Evolutionary conservation across 768 basidiomycete species (phyloP).

Genomic region (Kwoniella shandongensis): DNA sequence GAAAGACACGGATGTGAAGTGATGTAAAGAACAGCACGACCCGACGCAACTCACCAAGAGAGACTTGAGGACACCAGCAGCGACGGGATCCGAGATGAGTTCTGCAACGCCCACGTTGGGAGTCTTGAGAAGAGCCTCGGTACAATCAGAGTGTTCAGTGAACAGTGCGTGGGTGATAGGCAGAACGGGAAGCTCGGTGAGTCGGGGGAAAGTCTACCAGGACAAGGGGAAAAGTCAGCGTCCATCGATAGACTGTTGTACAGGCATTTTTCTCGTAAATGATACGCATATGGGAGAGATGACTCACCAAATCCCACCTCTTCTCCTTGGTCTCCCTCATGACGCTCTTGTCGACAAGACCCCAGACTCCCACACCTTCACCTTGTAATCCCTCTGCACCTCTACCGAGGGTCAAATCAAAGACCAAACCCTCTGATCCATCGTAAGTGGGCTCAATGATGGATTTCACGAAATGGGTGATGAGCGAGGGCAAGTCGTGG

Average conservation of each 20-base stretch:
- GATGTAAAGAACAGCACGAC: neutral
- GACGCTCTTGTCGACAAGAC: conserved; percentile 75
- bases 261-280: neutral
- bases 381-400: conserved; percentile 56
- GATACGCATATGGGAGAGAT: neutral
- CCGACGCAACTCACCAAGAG: conserved; percentile 64
- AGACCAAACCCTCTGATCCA: conserved; percentile 67
- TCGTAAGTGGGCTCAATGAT: conserved; percentile 74
- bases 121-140: conserved; percentile 71
- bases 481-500: conserved; percentile 73
- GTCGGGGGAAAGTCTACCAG: conserved; percentile 75
- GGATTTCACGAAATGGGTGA: conserved; percentile 64
- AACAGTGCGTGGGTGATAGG: conserved; percentile 68
- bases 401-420: conserved; percentile 71
- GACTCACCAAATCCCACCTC: conserved; percentile 82
- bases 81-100: conserved; percentile 65
- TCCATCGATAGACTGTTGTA: no score
- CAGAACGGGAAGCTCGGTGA: conserved; percentile 60
- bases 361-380: conserved; percentile 75
- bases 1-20: no score
- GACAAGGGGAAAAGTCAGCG: neutral
- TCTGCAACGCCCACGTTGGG: conserved; percentile 60
- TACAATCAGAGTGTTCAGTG: conserved; percentile 85
- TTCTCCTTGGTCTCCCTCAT: conserved; percentile 66
- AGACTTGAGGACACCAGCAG: conserved; percentile 76